Evolutionary conservation across 2,329 filamentous ascomycete genomes (phyloP), one percentile per base, ranked within the genome.

Genomic region (Alternaria conjuncta): DNA sequence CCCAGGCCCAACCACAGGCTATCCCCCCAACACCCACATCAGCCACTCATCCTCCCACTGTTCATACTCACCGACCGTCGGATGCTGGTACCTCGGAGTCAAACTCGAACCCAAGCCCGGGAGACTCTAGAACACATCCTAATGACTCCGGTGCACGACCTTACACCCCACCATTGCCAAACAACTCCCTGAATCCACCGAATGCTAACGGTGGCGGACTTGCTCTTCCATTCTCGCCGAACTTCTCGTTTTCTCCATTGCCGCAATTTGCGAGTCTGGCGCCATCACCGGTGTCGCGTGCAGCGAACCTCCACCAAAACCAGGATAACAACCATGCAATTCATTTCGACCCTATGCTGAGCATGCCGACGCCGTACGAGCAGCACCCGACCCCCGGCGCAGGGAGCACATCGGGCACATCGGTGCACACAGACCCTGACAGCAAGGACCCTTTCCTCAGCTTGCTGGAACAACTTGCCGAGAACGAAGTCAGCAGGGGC

Each of bases 391-490:
- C 84, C 63, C 77, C 84, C 71, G 78, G 81, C 50, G 82, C 76
- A 26, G 75, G 79, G n/a, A 84, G 81, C 60, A 80, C 79, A 12
- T 78, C 76, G 46, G 75, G 76, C 26, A 78, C 76, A n/a, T 78
- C 75, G 13, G 77, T 75, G 55, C 77, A 82, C 54, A 81, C 81
- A 21, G 82, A 82, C 63, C 72, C 75, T 50, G 92, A 95, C 53
- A 73, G 71, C 69, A 94, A 92, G 71, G 93, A 96, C 74, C 92
- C 92, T 0, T 96, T 96, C 74, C 79, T 96, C 44, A 92, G 88
- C 65, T 80, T 96, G 45, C 82, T 96, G 36, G 92, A 96, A 77
- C 92, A 96, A 80, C 84, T 96, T 62, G 92, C 92, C 0, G 92
- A 96, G 79, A 94, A 93, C 72, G 92, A 95, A 79, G 87, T 91